Evolutionary conservation across 306 rosid species (phyloP).

Genomic region (Hippophae rhamnoides): DNA sequence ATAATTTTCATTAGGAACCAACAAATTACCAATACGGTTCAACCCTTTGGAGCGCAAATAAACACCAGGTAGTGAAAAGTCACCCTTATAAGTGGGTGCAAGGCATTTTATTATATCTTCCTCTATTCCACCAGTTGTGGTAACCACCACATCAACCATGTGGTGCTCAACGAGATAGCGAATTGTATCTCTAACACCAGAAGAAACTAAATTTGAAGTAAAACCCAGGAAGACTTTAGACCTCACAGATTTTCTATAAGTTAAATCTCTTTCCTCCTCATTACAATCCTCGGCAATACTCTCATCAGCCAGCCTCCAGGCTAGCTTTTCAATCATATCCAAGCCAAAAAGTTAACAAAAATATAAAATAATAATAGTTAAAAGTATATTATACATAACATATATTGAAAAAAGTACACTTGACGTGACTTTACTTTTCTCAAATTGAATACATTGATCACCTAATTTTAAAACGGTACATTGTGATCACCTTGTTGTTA

Average conservation of each 20-base stretch:
- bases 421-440: no score
- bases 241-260: constrained; percentile 38
- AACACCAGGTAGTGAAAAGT: constrained; percentile 66
- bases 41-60: constrained; percentile 71
- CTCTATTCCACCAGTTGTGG: constrained; percentile 90
- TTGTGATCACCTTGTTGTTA: no score
- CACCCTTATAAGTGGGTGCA: constrained; percentile 83
- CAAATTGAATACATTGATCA: no score
- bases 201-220: constrained; percentile 87
- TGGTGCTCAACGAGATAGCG: constrained; percentile 76
- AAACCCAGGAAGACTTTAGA: constrained; percentile 88
- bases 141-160: constrained; percentile 85
- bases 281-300: constrained; percentile 38
- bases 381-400: background rate
- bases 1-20: constrained; percentile 87
- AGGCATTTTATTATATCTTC: constrained; percentile 93
- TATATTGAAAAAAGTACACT: no score
- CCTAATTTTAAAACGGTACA: no score
- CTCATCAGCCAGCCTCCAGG: constrained; percentile 84
- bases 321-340: constrained; percentile 46
- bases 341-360: background rate
- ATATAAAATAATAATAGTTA: background rate
- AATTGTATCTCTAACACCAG: constrained; percentile 80
- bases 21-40: constrained; percentile 85
- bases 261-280: constrained; percentile 43